A percentile compares a stretch with the other conserved stretches of the same genome.
Evolutionary conservation across 768 basidiomycete genomes (phyloP).

Genomic region (Amyloporia xantha): DNA sequence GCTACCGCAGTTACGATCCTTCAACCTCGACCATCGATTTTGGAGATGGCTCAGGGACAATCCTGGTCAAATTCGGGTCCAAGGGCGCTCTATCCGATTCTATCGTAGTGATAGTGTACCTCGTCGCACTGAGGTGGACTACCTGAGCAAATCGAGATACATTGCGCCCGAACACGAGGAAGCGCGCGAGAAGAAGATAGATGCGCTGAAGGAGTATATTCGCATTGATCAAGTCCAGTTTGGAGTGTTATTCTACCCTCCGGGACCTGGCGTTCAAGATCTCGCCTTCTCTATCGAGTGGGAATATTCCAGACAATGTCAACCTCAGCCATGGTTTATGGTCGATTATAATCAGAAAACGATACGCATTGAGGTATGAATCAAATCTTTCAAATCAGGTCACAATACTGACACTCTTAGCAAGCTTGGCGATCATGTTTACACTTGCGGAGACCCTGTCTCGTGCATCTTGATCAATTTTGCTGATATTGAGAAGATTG

Average conservation of each 20-base stretch:
- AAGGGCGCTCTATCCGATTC: constrained; percentile 12
- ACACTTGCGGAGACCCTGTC: constrained; percentile 40
- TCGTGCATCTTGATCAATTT: constrained; percentile 48
- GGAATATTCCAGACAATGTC: constrained; percentile 40
- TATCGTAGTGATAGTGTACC: neutral
- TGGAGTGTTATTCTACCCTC: constrained; percentile 45
- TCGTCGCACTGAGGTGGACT: neutral
- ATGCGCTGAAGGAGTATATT: constrained; percentile 34
- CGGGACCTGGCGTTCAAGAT: constrained; percentile 12
- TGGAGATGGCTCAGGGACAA: constrained; percentile 31
- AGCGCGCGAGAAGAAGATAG: constrained; percentile 28
- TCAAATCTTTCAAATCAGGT: neutral
- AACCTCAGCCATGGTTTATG: constrained; percentile 42
- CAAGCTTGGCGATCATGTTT: constrained; percentile 61
- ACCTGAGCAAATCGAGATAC: constrained; percentile 24
- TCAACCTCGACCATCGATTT: constrained; percentile 36
- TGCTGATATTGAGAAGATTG: constrained; percentile 51
- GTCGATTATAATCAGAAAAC: constrained; percentile 65
- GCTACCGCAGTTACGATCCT: constrained; percentile 12
- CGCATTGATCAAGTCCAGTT: constrained; percentile 60
- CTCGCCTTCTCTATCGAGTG: constrained; percentile 62
- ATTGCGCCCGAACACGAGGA: constrained; percentile 21
- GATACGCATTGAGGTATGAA: constrained; percentile 50
- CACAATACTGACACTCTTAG: neutral
- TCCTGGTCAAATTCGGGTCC: constrained; percentile 19